Evolutionary conservation across 495 filamentous ascomycete genomes (phyloP).

Genomic region (Neurospora sp.): DNA sequence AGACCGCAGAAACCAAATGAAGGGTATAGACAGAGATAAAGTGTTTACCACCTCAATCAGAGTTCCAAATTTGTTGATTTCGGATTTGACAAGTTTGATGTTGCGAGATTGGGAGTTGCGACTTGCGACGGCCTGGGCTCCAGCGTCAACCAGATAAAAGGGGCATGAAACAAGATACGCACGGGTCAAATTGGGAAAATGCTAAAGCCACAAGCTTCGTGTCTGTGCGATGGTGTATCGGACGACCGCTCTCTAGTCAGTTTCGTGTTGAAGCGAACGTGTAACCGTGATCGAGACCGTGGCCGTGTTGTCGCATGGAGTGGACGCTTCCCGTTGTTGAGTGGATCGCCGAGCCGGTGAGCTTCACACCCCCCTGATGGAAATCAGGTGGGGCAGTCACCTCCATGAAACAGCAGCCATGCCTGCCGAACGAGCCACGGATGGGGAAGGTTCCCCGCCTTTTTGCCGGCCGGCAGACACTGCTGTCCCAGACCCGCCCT

Average conservation of each 20-base stretch:
- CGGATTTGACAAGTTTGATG: neutral
- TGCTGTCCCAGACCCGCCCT: neutral
- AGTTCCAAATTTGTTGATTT: neutral
- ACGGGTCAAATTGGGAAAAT: neutral
- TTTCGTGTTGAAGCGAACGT: neutral
- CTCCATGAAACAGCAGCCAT: neutral
- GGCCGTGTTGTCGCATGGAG: neutral
- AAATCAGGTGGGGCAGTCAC: neutral
- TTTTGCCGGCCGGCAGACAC: neutral
- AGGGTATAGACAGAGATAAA: neutral
- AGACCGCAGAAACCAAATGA: neutral
- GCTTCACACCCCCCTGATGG: neutral
- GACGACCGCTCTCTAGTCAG: neutral
- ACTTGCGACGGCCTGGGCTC: constrained; percentile 12
- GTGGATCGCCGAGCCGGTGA: neutral
- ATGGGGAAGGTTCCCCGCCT: neutral
- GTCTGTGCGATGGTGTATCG: neutral
- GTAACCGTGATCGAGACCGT: neutral
- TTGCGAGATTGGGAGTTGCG: constrained; percentile 12
- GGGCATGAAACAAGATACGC: neutral
- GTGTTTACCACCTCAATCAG: neutral
- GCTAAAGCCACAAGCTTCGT: neutral
- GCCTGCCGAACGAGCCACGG: neutral
- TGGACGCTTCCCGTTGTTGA: neutral
- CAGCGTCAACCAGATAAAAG: neutral